Evolutionary conservation across 208 protist genomes (phyloP), one percentile per base, ranked within the genome.

Genomic region (Trypanosoma lewisi): DNA sequence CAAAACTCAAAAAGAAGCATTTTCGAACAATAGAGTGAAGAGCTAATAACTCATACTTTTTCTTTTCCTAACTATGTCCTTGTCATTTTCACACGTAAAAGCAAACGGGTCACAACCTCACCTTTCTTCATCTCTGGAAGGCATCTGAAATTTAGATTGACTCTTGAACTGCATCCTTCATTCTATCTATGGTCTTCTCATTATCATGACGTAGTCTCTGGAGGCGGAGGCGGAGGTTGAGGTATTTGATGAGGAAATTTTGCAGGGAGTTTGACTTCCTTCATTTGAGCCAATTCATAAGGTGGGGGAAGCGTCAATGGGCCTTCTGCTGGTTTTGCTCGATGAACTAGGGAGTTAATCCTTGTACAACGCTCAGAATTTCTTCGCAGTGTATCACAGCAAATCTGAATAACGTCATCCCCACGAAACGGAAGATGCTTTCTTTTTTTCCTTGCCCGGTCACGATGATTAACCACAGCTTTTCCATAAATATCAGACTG

Each of bases 261-360:
- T 33, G 39, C 51, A 30, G 62, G 62, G 14, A 67, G 52, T 52
- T 53, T 51, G 2, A 67, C 41, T 36, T 59, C 27, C 41, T 59
- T 67, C 41, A 59, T 59, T 27, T 67, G 49, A 23, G 62, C 77
- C 52, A 37, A 78, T 25, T 59, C 31, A 21, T 42, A 66, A 37
- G 55, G 75, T 41, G 64, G 61, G 31, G 59, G 57, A 67, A 89
- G 63, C 11, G 53, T 23, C 0, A 68, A 33, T 31, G 61, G 50
- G 2, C 60, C 59, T 7, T 45, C 28, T 16, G 67, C 41, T 4
- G 70, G 57, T 50, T 86, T 83, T 17, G 63, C 75, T 17, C 71
- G 70, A 27, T 87, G 74, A 25, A 89, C 82, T 19, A 92, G 39
- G 5, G 81, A 79, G 44, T 92, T 87, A 19, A 89, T 80, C 49